A percentile compares a stretch with the other conserved stretches of the same genome.
Evolutionary conservation across 2,329 filamentous ascomycete genomes (phyloP).

Genomic region (Cyphellophora attinorum): DNA sequence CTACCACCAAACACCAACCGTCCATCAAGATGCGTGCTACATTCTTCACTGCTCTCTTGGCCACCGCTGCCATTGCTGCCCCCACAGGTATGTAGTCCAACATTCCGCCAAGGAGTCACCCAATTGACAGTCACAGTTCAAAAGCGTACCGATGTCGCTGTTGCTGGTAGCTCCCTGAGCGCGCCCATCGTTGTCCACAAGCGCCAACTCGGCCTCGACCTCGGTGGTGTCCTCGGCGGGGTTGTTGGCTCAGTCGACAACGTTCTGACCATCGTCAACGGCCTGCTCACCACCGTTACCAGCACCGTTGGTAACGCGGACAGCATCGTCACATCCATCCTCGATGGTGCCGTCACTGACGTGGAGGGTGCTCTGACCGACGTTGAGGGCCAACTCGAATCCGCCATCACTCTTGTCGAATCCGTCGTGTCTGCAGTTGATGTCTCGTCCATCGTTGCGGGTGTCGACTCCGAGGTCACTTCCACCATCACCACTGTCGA

Average conservation of each 20-base stretch:
- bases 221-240: constrained; percentile 4
- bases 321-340: constrained; percentile 3
- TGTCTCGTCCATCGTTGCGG: not conserved
- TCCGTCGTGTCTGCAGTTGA: constrained; percentile 29
- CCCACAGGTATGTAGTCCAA: constrained; percentile 8
- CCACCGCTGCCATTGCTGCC: constrained; percentile 12
- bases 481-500: not conserved
- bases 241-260: constrained; percentile 2
- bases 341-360: constrained; percentile 5
- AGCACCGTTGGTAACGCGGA: constrained; percentile 5
- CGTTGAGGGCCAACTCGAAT: constrained; percentile 69
- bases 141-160: not conserved
- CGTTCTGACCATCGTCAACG: constrained; percentile 3
- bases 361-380: constrained; percentile 30
- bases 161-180: not conserved
- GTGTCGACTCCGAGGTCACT: not conserved
- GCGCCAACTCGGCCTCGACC: constrained; percentile 4
- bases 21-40: constrained; percentile 19
- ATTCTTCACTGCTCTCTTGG: constrained; percentile 10
- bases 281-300: constrained; percentile 5
- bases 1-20: constrained; percentile 1
- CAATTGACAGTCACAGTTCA: not conserved
- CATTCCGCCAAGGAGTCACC: not conserved
- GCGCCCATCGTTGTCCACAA: constrained; percentile 1
- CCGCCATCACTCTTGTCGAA: constrained; percentile 81